Base-by-base conservation (phyloP, 441 rosid species). In the Pelargonium australe region DNA sequence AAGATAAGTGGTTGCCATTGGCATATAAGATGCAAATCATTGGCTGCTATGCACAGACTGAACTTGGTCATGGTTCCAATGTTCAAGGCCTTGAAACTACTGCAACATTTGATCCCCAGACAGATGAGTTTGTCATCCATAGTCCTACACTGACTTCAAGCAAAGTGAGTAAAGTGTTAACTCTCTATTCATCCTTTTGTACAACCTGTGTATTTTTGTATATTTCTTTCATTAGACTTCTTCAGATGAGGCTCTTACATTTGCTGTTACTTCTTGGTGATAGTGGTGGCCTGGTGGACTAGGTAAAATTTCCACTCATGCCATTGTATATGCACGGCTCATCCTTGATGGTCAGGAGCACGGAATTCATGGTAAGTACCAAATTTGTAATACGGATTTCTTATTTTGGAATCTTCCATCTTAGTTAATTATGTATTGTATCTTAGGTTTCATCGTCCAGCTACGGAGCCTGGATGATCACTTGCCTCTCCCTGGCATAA, bases 1-100 rank as follows among this genome's bases (percentile, higher is more conserved):
- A 88, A 58, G 68, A 85, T 80, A 88, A 91, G 76, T 94, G 97
- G 97, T 76, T 94, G 76, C 81, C 97, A 3, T 76, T 89, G 85
- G 98, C 98, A 14, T 73, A 71, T 77, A 91, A 81, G 85, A 89
- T 94, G 97, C 90, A 94, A 79, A 94, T 94, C 74, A 88, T 94
- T 74, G 97, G 99, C 57, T 88, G 96, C 78, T 94, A 94, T 85
- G 97, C 97, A 17, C 99, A 94, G 67, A 94, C 99, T 71, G 99
- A 94, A 81, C 96, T 94, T 61, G 99, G 99, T 64, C 99, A 94
- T 78, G 99, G 97, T 75, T 94, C 99, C 23, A 94, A 94, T 72
- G 97, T 94, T 70, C 96, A 89, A 80, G 99, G 99, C 11, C 96
- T 91, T 67, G 99, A 94, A 81, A 94, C 99, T 14, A 91, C 96